Evolutionary conservation across 75 land plant genomes (phyloP).

Genomic region (Larix kaempferi): DNA sequence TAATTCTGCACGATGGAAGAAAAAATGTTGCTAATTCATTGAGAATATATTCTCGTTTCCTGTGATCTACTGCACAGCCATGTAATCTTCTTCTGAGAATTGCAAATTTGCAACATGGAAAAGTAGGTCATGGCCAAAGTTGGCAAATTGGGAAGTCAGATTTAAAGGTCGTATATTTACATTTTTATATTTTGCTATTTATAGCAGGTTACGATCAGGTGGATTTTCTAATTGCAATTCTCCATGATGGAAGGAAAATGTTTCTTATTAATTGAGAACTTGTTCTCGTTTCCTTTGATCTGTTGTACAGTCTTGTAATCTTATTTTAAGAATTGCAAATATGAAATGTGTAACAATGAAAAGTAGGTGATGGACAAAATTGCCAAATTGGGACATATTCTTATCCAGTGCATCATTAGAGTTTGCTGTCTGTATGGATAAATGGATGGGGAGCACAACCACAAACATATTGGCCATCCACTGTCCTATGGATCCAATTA

Average conservation of each 20-base stretch:
- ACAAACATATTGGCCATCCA: too few species aligned
- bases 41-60: background rate
- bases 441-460: too few species aligned
- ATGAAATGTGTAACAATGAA: background rate
- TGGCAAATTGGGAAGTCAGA: background rate
- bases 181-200: background rate
- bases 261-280: background rate
- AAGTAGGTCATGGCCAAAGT: slow-evolving; percentile 1
- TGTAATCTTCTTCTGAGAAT: background rate
- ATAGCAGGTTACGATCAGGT: background rate
- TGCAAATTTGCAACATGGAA: background rate
- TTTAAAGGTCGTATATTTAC: background rate
- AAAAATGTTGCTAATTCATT: background rate
- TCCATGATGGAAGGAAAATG: background rate
- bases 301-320: background rate
- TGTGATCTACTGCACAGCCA: background rate
- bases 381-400: background rate
- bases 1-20: background rate
- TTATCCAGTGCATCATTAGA: too few species aligned
- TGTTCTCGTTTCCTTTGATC: background rate
- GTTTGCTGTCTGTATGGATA: too few species aligned
- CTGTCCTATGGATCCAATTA: too few species aligned
- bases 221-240: background rate
- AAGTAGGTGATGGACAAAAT: slow-evolving; percentile 1
- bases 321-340: background rate